Percentiles rank a stretch among this genome's conserved stretches.
phyloP scores from a whole-genome alignment of 768 basidiomycete genomes.

The Termitomyces sp. region DNA sequence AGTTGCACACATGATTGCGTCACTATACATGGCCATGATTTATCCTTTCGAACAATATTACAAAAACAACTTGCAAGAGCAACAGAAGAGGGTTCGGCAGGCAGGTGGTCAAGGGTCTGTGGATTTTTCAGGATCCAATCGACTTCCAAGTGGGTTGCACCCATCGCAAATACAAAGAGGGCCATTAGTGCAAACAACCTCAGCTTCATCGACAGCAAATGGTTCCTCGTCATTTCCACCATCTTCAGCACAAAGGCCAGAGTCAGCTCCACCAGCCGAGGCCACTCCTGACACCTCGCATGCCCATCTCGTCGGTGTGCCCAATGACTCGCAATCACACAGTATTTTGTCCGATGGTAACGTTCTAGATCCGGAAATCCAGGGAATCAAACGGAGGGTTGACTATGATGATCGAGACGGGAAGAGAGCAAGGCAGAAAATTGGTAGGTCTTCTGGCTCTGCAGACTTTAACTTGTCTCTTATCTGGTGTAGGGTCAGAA shows the following conservation, averaged over 20 bases:
- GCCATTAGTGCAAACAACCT: background rate
- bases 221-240: conserved; percentile 16
- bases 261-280: conserved; percentile 21
- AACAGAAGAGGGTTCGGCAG: conserved; percentile 49
- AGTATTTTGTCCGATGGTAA: conserved; percentile 24
- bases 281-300: conserved; percentile 17
- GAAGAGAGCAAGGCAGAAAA: conserved; percentile 71
- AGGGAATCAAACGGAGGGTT: conserved; percentile 68
- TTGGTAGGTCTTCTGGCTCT: conserved; percentile 39
- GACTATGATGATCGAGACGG: conserved; percentile 58
- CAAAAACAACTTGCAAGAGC: conserved; percentile 53
- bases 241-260: conserved; percentile 21
- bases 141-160: conserved; percentile 9
- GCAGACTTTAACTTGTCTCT: background rate
- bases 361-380: conserved; percentile 54
- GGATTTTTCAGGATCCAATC: conserved; percentile 5
- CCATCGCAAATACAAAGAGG: conserved; percentile 23
- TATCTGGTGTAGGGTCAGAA: conserved; percentile 28
- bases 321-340: conserved; percentile 9
- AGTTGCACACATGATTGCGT: conserved; percentile 45
- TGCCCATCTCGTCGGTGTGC: conserved; percentile 6
- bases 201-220: conserved; percentile 16
- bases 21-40: conserved; percentile 59
- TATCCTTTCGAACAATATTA: conserved; percentile 70
- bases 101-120: conserved; percentile 21